Conservation (phyloP, 164 flowering plant genomes). For the Chimonanthus salicifolius region DNA sequence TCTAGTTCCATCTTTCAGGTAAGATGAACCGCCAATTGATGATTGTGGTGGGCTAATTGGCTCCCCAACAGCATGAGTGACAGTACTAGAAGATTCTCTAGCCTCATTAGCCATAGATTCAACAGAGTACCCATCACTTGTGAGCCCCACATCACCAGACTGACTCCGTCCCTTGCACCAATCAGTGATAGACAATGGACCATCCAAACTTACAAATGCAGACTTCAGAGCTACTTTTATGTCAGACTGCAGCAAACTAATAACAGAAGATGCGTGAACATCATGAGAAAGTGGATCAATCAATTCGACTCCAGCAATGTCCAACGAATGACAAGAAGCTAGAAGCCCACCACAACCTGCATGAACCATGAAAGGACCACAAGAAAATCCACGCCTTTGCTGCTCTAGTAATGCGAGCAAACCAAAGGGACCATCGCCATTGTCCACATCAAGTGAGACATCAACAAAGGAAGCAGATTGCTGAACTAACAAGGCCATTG, state of each 20-base stretch:
- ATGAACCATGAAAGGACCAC: constrained; percentile 95
- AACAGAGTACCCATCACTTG: constrained; percentile 58
- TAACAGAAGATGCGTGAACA: constrained; percentile 68
- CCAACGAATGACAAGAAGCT: constrained; percentile 86
- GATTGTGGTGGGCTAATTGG: constrained; percentile 68
- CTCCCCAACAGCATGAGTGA: constrained; percentile 47
- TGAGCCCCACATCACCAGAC: constrained; percentile 46
- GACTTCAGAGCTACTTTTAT: constrained; percentile 80
- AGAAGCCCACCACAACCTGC: constrained; percentile 98
- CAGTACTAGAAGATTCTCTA: constrained; percentile 56
- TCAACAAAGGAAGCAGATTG: constrained; percentile 96
- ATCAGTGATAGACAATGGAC: constrained; percentile 78
- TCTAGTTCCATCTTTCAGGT: constrained; percentile 61
- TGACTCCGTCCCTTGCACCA: constrained; percentile 90
- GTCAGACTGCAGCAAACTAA: constrained; percentile 83
- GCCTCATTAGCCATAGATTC: constrained; percentile 68
- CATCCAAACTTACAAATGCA: constrained; percentile 82
- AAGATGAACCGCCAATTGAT: constrained; percentile 47
- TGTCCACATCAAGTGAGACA: constrained; percentile 76
- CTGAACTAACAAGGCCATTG: constrained; percentile 80
- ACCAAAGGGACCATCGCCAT: constrained; percentile 82
- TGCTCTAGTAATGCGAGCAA: constrained; percentile 98
- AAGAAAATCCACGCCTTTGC: constrained; percentile 79
- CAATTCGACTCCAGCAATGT: constrained; percentile 87
- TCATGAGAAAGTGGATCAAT: constrained; percentile 83